Conservation (phyloP, 768 basidiomycete species). For the Rhizopogon vulgaris region DNA sequence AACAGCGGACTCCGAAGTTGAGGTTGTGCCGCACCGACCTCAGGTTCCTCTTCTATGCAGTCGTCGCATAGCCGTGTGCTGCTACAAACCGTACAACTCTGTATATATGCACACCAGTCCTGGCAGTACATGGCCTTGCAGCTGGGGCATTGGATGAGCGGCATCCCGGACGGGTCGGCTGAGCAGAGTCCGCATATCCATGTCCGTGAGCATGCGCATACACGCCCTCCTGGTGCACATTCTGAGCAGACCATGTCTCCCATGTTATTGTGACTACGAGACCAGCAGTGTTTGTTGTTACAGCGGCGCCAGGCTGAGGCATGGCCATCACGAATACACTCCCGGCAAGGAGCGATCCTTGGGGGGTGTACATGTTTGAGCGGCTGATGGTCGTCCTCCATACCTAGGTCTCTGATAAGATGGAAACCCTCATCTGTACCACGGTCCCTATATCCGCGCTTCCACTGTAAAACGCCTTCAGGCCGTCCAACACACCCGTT, state of each 20-base stretch:
- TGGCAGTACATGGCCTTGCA: not conserved
- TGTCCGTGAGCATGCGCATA: not conserved
- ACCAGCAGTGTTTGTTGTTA: not conserved
- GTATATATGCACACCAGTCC: not conserved
- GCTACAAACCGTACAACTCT: not conserved
- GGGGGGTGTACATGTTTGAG: not conserved
- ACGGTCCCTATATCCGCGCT: not conserved
- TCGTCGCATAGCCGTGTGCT: not conserved
- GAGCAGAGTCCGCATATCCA: not conserved
- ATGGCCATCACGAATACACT: not conserved
- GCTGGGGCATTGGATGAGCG: not conserved
- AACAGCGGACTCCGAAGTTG: not conserved
- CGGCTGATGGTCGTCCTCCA: not conserved
- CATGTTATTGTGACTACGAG: not conserved
- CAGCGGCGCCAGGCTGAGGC: not conserved
- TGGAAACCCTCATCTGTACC: not conserved
- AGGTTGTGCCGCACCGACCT: not conserved
- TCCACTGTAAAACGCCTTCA: not conserved
- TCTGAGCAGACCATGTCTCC: slow-evolving; percentile 1
- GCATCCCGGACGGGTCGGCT: not conserved
- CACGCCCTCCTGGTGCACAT: not conserved
- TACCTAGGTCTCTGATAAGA: not conserved
- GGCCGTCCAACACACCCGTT: slow-evolving; percentile 1
- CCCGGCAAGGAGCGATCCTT: not conserved
- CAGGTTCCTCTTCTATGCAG: not conserved